Base-by-base conservation (phyloP, 2,329 filamentous ascomycete genomes). In the Daldinia sp. region DNA sequence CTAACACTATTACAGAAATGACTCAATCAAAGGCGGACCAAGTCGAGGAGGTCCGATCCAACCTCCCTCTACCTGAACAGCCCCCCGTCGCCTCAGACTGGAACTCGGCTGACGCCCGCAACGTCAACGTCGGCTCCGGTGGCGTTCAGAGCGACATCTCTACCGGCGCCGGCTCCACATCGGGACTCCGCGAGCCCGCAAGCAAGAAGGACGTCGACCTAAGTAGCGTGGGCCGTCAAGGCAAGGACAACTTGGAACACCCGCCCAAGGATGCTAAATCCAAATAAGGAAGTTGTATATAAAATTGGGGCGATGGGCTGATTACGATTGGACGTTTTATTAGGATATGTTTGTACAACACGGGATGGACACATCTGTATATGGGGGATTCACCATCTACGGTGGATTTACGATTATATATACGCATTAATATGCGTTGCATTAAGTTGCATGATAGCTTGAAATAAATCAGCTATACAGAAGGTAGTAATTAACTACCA, bases 61-160 rank as follows among this genome's bases (percentile, higher is more conserved):
- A 93, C 78, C 87, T 96, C 29, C 90, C 91, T 52, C 86, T 94
- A 51, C 92, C 92, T 15, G 91, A 94, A 1, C 83, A 94, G 68
- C 92, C 92, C 19, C 90, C 91, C 1, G 80, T 78, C n/a, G 79
- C 87, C n/a, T 90, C 90, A 4, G 91, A 95, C 82, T 93, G 88
- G 84, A 88, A 94, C 75, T 92, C 89, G 0, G 81, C 85, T 51
- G 90, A 94, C 71, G 83, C 83, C 29, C 80, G 85, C 65, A 91
- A 80, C 58, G 87, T 91, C 73, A 90, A 92, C 73, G 87, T 91
- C 48, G 90, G 90, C 66, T 86, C 87, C 32, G 89, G 90, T 17
- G 77, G 83, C 55, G 70, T 82, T 1, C 75, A 84, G 68, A 83
- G 80, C 53, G 82, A 84, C 64, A 77, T 87, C 45, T 85, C 86